Percentiles rank a stretch among this genome's conserved stretches.
phyloP scores from a whole-genome alignment of 176 grass and related monocot species.

The Elymus sibiricus region DNA sequence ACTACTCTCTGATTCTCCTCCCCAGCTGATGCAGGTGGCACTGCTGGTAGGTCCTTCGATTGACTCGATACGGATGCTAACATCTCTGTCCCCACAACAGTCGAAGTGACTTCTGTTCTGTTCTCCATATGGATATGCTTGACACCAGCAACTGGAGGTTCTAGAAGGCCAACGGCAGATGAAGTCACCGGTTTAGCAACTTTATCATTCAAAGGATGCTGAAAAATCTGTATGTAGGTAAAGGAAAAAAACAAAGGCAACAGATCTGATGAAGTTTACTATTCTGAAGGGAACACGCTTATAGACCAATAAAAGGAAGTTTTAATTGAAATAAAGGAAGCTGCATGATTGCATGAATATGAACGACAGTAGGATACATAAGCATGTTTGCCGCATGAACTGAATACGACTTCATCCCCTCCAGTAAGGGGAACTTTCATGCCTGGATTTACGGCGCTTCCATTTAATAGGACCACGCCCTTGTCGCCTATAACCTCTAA shows the following conservation, averaged over 20 bases:
- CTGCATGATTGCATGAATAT: conserved; percentile 21
- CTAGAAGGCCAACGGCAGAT: conserved; percentile 49
- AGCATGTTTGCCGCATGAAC: conserved; percentile 71
- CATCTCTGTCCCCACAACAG: conserved; percentile 74
- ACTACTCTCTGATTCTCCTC: conserved; percentile 41
- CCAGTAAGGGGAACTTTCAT: conserved; percentile 65
- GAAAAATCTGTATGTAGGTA: conserved; percentile 80
- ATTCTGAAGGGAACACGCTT: conserved; percentile 14
- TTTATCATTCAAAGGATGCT: conserved; percentile 78
- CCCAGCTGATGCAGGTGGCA: conserved; percentile 29
- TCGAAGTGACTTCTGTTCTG: conserved; percentile 53
- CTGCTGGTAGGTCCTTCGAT: conserved; percentile 45
- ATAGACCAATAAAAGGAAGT: conserved; percentile 21
- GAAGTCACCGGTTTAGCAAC: conserved; percentile 35
- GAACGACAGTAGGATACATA: conserved; percentile 76
- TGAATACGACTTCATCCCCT: conserved; percentile 92
- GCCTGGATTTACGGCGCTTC: conserved; percentile 46
- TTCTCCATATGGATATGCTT: conserved; percentile 67
- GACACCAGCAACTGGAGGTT: conserved; percentile 37
- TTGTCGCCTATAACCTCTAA: conserved; percentile 91
- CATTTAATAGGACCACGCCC: conserved; percentile 75
- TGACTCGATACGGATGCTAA: conserved; percentile 71
- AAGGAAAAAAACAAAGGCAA: conserved; percentile 28
- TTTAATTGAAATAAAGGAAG: conserved; percentile 5
- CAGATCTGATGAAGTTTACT: conserved; percentile 14